Evolutionary conservation across 305 asterid genomes (phyloP).

Genomic region (Striga hermonthica): DNA sequence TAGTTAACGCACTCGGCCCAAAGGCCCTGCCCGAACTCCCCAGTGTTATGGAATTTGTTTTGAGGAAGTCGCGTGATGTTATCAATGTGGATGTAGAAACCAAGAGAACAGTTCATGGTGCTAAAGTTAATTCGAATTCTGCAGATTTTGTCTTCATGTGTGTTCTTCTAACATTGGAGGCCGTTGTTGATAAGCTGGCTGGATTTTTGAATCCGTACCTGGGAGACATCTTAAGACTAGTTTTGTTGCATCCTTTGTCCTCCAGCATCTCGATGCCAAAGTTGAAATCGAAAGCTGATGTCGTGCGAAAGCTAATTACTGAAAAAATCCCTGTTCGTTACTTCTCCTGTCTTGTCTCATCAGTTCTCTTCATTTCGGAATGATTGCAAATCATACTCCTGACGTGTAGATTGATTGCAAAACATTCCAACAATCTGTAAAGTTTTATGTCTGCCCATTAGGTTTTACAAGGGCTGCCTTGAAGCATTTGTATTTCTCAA

Average conservation of each 20-base stretch:
- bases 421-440: conserved; percentile 4
- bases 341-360: conserved; percentile 11
- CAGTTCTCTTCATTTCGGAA: conserved; percentile 2
- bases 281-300: conserved; percentile 63
- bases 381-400: neutral
- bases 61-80: conserved; percentile 45
- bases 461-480: neutral
- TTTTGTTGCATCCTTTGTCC: conserved; percentile 64
- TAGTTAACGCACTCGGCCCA: conserved; percentile 78
- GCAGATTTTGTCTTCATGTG: conserved; percentile 55
- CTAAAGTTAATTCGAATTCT: conserved; percentile 36
- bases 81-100: conserved; percentile 36
- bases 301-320: conserved; percentile 69
- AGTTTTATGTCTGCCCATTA: neutral
- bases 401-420: conserved; percentile 6
- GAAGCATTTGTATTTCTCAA: neutral
- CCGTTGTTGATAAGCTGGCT: conserved; percentile 72
- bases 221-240: conserved; percentile 57
- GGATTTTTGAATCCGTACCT: conserved; percentile 78
- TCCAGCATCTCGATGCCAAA: conserved; percentile 47
- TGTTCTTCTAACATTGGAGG: conserved; percentile 67
- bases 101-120: conserved; percentile 27
- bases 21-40: conserved; percentile 80
- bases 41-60: conserved; percentile 54
- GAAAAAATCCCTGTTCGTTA: conserved; percentile 75